Evolutionary conservation across 345 rosid species (phyloP).

Genomic region (Rhizophora mangle): DNA sequence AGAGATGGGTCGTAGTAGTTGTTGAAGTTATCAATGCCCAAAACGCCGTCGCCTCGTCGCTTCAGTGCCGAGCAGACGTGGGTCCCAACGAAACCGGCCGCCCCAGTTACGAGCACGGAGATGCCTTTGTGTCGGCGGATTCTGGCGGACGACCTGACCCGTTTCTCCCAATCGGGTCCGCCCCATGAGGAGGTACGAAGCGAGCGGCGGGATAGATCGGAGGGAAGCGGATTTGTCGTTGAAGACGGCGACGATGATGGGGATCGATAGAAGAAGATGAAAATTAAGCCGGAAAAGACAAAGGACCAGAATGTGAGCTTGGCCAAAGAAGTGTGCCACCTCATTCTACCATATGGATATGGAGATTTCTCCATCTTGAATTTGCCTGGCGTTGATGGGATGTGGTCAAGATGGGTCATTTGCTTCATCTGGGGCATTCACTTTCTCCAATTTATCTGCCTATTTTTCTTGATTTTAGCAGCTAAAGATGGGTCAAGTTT

Average conservation of each 20-base stretch:
- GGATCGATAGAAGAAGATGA: conserved; percentile 77
- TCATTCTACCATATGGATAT: conserved; percentile 41
- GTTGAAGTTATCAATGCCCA: conserved; percentile 86
- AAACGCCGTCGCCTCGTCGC: conserved; percentile 85
- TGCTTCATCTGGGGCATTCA: conserved; percentile 40
- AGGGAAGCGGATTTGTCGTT: conserved; percentile 29
- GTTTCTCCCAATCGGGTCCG: conserved; percentile 76
- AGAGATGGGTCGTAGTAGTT: conserved; percentile 84
- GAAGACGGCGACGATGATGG: conserved; percentile 44
- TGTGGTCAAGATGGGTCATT: conserved; percentile 77
- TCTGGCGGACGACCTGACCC: conserved; percentile 61
- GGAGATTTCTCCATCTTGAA: conserved; percentile 95
- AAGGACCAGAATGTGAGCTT: conserved; percentile 86
- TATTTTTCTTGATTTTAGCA: too few relatives aligned
- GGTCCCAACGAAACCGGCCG: conserved; percentile 93
- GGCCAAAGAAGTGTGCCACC: conserved; percentile 70
- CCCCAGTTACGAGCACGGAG: conserved; percentile 86
- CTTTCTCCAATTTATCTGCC: not conserved
- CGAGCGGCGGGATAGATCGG: conserved; percentile 83
- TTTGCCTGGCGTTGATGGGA: conserved; percentile 87
- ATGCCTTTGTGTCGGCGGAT: conserved; percentile 62
- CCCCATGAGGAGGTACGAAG: conserved; percentile 73
- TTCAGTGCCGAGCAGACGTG: conserved; percentile 79
- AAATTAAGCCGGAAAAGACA: conserved; percentile 65
- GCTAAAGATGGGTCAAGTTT: too few relatives aligned